phyloP scores from a whole-genome alignment of 208 protist genomes.

The Acanthamoeba rhysodes region DNA sequence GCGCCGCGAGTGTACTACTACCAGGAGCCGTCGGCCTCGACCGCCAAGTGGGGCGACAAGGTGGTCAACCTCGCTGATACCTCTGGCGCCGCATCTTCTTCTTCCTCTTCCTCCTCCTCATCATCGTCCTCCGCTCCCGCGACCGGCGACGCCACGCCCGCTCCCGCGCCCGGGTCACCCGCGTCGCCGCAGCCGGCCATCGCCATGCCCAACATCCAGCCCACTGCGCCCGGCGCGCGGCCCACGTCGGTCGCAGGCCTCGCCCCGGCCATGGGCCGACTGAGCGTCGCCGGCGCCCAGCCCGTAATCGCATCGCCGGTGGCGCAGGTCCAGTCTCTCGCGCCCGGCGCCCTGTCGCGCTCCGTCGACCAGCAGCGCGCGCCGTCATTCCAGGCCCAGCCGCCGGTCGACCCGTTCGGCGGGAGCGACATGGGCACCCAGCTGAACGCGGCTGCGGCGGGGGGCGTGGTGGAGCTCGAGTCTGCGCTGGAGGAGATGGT shows the following conservation, averaged over 20 bases:
- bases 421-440: background rate
- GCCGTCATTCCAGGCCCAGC: background rate
- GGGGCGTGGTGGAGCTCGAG: background rate
- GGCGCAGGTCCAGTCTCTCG: no score
- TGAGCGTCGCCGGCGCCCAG: background rate
- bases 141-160: background rate
- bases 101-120: background rate
- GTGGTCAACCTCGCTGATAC: background rate
- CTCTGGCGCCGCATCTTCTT: background rate
- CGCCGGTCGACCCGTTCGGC: background rate
- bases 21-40: conserved; percentile 15
- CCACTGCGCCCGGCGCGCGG: background rate
- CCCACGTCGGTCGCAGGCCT: background rate
- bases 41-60: conserved; percentile 25
- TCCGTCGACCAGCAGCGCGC: background rate
- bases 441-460: background rate
- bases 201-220: conserved; percentile 5
- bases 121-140: background rate
- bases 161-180: background rate
- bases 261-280: background rate
- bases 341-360: background rate
- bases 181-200: background rate
- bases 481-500: background rate
- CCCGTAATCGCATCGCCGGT: no score
- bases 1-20: conserved; percentile 34